Evolutionary conservation across 805 yeast species (phyloP), one percentile per base, ranked within the genome.

Genomic region (Torulaspora microellipsoides): DNA sequence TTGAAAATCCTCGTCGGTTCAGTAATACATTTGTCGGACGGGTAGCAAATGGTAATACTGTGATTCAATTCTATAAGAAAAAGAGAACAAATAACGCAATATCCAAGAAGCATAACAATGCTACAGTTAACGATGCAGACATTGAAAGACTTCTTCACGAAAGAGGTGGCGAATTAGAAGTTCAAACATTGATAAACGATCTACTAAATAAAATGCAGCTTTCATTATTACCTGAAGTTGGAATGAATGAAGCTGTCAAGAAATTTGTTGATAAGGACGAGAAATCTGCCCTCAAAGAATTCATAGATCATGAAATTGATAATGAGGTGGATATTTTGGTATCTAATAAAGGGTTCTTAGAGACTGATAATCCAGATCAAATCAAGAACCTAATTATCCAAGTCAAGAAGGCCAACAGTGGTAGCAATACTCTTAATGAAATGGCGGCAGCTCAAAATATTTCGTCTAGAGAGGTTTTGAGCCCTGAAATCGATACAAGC

Each of bases 21-120:
- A 87, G 96, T 12, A 88, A 90, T 57, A 70, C 87, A 55, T 93
- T 91, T 70, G 95, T 85, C 5, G 96, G 96, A 0, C 73, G 72
- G 48, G 93, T 91, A 1, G 99, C 98, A 3, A 93, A 93, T 61
- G 79, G 82, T n/a, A 83, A 86, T 55, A 95, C 89, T 55, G 86
- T 90, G 8, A 77, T 91, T 2, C 81, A 79, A 36, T 84, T 85
- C 59, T 77, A 78, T 56, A 75, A 78, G 58, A 77, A 73, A 51
- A 71, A 57, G 61, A 70, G 36, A 43, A 51, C 29, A 30, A 58
- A 45, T 14, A 55, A 51, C 47, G 6, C 45, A 29, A 15, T 41
- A 15, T 15, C 53, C 3, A 43, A 39, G 14, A 54, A 41, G 29
- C 43, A 42, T 15, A 38, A 32, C 15, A 42, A 48, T 35, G 35